Base-by-base conservation (phyloP, 2,329 filamentous ascomycete species). In the Ambrosiella cleistominuta region DNA sequence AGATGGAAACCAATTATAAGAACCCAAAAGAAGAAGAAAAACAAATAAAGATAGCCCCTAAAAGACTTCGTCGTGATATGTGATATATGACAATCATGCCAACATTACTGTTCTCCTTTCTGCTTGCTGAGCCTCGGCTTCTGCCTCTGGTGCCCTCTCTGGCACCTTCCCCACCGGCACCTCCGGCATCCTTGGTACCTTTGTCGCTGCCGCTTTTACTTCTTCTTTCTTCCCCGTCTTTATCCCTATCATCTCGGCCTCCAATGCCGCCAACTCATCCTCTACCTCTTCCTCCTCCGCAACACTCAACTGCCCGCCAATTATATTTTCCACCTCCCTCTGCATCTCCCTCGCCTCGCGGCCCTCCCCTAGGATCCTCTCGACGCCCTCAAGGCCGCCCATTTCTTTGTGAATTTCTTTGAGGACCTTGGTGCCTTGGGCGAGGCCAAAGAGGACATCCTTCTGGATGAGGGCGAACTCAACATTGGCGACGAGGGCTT, bases 231-330 rank as follows among this genome's bases (percentile, higher is more conserved):
- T 13, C 44, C 15, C 44, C 7, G 12, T 13, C 36, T 47, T 8
- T n/a, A 2, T 40, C n/a, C 49, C 39, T 40, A 38, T 49, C 56
- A 72, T 60, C 57, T 71, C 69, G 61, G 69, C 67, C 69, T 90
- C 86, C 63, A 98, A 75, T 1, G 83, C 84, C 58, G 86, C 88
- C 56, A 98, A 75, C 72, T 98, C 93, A 66, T 96, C 90, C 68
- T 98, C 93, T 39, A 98, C 93, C 66, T 96, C 93, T 66, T 97
- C 91, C 70, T 98, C 93, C 70, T 98, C 93, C 66, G 94, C 86
- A 66, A 89, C 93, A 12, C 89, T 88, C 74, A 98, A 90, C 64
- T 84, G 82, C 11, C 86, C 86, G 39, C 84, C 86, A 2, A 98
- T 80, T 79, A 96, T 86, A 54, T 95, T 88, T 71, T 85, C 93